Conservation (phyloP, 2,329 filamentous ascomycete genomes). For the Aureobasidium zeae region DNA sequence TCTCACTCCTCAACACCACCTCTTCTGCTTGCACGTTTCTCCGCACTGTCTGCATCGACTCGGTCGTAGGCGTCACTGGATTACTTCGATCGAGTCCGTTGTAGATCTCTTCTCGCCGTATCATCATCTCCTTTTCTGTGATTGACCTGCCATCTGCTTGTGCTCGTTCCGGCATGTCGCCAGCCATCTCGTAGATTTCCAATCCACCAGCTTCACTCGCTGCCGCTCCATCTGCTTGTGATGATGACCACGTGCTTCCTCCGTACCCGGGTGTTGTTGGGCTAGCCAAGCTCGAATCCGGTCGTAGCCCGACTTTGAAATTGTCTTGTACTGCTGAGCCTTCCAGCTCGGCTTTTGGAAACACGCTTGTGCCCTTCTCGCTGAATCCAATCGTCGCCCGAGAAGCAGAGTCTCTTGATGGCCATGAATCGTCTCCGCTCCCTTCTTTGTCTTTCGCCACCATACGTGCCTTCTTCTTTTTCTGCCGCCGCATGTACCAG, state of each 20-base stretch:
- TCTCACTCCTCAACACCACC: not conserved
- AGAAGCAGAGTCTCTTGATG: constrained; percentile 9
- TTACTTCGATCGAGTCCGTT: constrained; percentile 34
- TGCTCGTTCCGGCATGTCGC: constrained; percentile 46
- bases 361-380: constrained; percentile 23
- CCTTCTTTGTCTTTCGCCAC: constrained; percentile 11
- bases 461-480: not conserved
- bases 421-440: constrained; percentile 13
- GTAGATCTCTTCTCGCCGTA: constrained; percentile 36
- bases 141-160: constrained; percentile 40
- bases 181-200: constrained; percentile 44
- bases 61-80: not conserved
- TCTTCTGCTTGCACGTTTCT: constrained; percentile 7
- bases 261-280: constrained; percentile 1
- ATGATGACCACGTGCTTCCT: constrained; percentile 17
- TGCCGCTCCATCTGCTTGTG: constrained; percentile 4
- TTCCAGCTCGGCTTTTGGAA: constrained; percentile 39
- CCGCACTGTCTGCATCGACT: not conserved
- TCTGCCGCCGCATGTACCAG: constrained; percentile 25
- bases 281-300: constrained; percentile 15
- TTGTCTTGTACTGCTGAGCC: constrained; percentile 21
- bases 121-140: constrained; percentile 41
- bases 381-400: constrained; percentile 9
- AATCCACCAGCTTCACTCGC: constrained; percentile 29
- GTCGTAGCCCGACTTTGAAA: constrained; percentile 1